Base-by-base conservation (phyloP, 768 basidiomycete genomes). In the Cystobasidiopsis lactophilus region DNA sequence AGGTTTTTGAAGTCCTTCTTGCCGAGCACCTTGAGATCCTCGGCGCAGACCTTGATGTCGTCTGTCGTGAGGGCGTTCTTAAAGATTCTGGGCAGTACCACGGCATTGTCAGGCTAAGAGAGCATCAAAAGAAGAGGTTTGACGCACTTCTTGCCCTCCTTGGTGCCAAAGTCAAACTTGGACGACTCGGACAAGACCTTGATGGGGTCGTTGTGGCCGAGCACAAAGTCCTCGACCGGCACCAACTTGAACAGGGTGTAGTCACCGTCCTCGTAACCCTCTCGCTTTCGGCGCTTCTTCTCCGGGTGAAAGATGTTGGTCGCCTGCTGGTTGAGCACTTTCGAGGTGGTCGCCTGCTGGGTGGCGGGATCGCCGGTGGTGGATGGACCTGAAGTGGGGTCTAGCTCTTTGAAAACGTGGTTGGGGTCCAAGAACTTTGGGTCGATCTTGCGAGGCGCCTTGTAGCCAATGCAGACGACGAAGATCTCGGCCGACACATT, bases 401-500 rank as follows among this genome's bases (percentile, higher is more conserved):
- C 70, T 21, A 84, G 70, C 48, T 95, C 91, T 66, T 93, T 89
- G 75, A 98, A 98, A 57, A 98, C 93, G 63, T 95, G 85, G 64
- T 79, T 85, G 2, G 91, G 85, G 65, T 95, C 89, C 57, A 98
- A 78, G 69, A 98, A 93, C 68, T 91, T 93, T 14, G 91, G 88
- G 63, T 98, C 93, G 61, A 98, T 91, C 60, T 80, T 75, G 67
- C 84, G 86, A 2, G 93, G 93, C 9, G 89, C 86, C 53, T 85
- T 74, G 70, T 85, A 98, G 53, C 84, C 85, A 52, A 80, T 80
- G 67, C 93, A 98, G 47, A 95, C 85, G 60, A 98, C 93, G 73
- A 98, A 98, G 64, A 98, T 98, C 69, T 98, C 93, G 13, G 93
- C 93, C 40, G 93, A 98, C 40, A 98, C 93, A 69, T 91, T 95